Evolutionary conservation across 306 rosid species (phyloP), one percentile per base, ranked within the genome.

Genomic region (Astragalus membranaceus): DNA sequence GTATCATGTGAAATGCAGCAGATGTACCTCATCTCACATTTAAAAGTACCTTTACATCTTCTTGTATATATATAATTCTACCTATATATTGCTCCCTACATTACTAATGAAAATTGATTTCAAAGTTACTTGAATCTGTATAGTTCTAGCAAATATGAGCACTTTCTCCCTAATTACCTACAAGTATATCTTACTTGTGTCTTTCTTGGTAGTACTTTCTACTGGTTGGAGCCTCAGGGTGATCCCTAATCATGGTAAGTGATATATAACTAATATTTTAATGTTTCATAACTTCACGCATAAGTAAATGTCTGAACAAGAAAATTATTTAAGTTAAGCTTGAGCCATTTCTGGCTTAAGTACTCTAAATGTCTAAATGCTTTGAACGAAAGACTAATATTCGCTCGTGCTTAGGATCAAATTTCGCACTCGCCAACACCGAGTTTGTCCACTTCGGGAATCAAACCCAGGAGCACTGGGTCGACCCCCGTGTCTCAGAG

Each of bases 1-100:
- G 89, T 79, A 80, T 91, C 97, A 85, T 85, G 95, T 91, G 97
- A 91, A 64, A 71, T 75, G 69, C 69, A 57, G 68, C 81, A 75
- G 85, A 30, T 64, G 85, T 82, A 72, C 83, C 72, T 68, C 44
- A 62, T 48, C 53, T 69, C 30, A 75, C 88, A 87, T 87, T 89
- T 81, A 85, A 74, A 79, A 26, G 82, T 53, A 39, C 79, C 68
- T 69, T 32, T 49, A 9, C 11, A 36, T 16, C 70, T 57, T 61
- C 36, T 33, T 56, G 52, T 75, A 56, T 72, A 46, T 62, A 52
- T 62, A 52, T 35, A 64, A 42, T 47, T 30, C 67, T 37, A 20
- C 30, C 26, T n/a, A n/a, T 39, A 4, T 35, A 23, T 23, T 23
- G 26, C 26, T 29, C 17, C 11, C 41, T 20, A n/a, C 5, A 44